Evolutionary conservation across 2,329 filamentous ascomycete genomes (phyloP).

Genomic region (Trichoderma breve): DNA sequence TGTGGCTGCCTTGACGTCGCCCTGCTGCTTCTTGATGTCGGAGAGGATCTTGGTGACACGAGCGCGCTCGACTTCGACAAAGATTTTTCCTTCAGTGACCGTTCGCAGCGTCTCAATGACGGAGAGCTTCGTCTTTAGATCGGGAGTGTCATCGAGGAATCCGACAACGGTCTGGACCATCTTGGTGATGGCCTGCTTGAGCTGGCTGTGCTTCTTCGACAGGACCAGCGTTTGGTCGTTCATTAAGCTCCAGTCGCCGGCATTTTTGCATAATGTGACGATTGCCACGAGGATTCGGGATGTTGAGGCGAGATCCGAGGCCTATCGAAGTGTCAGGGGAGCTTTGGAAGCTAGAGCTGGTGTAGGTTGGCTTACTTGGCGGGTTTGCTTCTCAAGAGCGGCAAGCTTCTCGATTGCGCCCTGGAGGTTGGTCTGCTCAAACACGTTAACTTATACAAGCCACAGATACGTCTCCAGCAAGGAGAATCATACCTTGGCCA

Average conservation of each 20-base stretch:
- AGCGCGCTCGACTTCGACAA: constrained; percentile 96
- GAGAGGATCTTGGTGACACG: constrained; percentile 93
- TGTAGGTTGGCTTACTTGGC: constrained; percentile 64
- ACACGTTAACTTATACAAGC: constrained; percentile 20
- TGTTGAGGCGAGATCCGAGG: constrained; percentile 93
- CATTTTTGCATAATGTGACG: constrained; percentile 90
- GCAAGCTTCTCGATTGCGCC: constrained; percentile 92
- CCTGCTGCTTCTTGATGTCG: constrained; percentile 95
- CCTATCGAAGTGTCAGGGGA: constrained; percentile 49
- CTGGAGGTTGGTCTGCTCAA: constrained; percentile 69
- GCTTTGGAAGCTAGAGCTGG: constrained; percentile 22
- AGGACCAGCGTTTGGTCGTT: constrained; percentile 95
- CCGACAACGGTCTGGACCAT: constrained; percentile 97
- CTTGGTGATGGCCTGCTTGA: constrained; percentile 97
- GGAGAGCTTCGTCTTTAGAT: constrained; percentile 81
- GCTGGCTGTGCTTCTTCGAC: constrained; percentile 99
- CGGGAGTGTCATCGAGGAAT: constrained; percentile 84
- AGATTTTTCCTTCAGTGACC: constrained; percentile 99
- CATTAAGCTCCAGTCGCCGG: constrained; percentile 87
- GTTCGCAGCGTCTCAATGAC: constrained; percentile 94
- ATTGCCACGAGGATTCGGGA: constrained; percentile 84
- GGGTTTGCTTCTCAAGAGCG: constrained; percentile 89
- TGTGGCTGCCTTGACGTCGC: constrained; percentile 83
- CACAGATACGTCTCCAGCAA: neutral
- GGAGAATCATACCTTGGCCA: constrained; percentile 69